Percentiles rank a stretch among this genome's conserved stretches.
These are phyloP conservation scores for Aspergillus saccharolyticus DNA, from an alignment of 495 filamentous ascomycete genomes.

Conservation along the genomic window DNA sequence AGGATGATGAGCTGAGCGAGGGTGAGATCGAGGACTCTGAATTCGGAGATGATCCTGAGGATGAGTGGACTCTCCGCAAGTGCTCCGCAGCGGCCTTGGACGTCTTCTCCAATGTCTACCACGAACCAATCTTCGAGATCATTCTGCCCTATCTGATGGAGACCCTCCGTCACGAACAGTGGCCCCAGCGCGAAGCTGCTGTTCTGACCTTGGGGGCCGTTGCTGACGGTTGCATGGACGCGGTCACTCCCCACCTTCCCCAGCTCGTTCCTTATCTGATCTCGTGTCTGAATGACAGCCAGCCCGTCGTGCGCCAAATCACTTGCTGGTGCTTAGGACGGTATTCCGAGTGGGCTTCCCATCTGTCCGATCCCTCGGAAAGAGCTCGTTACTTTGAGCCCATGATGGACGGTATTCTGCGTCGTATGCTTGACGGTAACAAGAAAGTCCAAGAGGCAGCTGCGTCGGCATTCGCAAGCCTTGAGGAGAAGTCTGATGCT, in stretches of 20 bases:
- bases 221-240: constrained; percentile 88
- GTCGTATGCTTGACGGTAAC: constrained; percentile 91
- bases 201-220: constrained; percentile 94
- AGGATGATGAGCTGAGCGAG: constrained; percentile 77
- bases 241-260: constrained; percentile 84
- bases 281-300: constrained; percentile 73
- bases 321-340: constrained; percentile 96
- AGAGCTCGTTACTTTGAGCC: constrained; percentile 81
- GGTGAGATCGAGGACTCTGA: constrained; percentile 85
- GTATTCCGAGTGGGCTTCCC: constrained; percentile 90
- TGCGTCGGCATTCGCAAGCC: constrained; percentile 90
- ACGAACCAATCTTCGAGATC: constrained; percentile 78
- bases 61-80: constrained; percentile 93
- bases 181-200: constrained; percentile 89
- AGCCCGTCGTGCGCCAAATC: constrained; percentile 94
- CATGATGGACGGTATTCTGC: constrained; percentile 95
- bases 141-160: constrained; percentile 90
- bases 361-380: constrained; percentile 58
- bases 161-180: constrained; percentile 82
- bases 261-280: constrained; percentile 89
- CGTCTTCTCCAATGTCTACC: constrained; percentile 87
- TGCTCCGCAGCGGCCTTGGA: constrained; percentile 96
- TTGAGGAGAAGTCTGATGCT: constrained; percentile 88
- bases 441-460: constrained; percentile 97
- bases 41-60: constrained; percentile 70